These are phyloP conservation scores for Xylaria flabelliformis DNA, from an alignment of 495 filamentous ascomycete species.

Conservation along the genomic window DNA sequence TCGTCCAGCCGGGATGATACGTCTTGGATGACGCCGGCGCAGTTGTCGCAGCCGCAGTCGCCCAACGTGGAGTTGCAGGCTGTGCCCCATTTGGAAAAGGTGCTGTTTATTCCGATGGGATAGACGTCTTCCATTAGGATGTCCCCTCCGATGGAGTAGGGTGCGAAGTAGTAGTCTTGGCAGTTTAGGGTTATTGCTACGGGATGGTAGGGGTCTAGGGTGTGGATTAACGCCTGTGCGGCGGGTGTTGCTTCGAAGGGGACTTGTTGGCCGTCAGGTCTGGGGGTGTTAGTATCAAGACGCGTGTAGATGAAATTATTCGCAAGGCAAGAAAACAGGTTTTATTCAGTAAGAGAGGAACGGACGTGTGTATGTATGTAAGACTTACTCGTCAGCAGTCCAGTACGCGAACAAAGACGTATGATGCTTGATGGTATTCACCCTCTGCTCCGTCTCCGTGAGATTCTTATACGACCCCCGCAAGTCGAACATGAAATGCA, in stretches of 20 bases:
- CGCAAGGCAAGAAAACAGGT: too few relatives aligned
- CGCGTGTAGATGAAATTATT: too few relatives aligned
- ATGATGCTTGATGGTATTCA: constrained; percentile 57
- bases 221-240: constrained; percentile 54
- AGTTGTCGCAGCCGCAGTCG: constrained; percentile 77
- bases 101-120: constrained; percentile 65
- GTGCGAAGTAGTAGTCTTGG: constrained; percentile 70
- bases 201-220: constrained; percentile 72
- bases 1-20: constrained; percentile 61
- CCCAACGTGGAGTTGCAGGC: constrained; percentile 70
- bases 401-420: constrained; percentile 70
- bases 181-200: constrained; percentile 72
- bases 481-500: constrained; percentile 72
- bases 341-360: too few relatives aligned
- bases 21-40: constrained; percentile 61
- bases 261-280: constrained; percentile 69
- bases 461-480: constrained; percentile 65
- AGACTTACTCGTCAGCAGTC: constrained; percentile 64
- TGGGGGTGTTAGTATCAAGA: constrained; percentile 27
- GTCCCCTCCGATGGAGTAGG: constrained; percentile 66
- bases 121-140: constrained; percentile 73
- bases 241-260: constrained; percentile 54
- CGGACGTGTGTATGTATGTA: too few relatives aligned
- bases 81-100: constrained; percentile 58
- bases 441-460: constrained; percentile 57